Conservation (phyloP, 2,329 filamentous ascomycete genomes). For the Fusarium incarnatum region DNA sequence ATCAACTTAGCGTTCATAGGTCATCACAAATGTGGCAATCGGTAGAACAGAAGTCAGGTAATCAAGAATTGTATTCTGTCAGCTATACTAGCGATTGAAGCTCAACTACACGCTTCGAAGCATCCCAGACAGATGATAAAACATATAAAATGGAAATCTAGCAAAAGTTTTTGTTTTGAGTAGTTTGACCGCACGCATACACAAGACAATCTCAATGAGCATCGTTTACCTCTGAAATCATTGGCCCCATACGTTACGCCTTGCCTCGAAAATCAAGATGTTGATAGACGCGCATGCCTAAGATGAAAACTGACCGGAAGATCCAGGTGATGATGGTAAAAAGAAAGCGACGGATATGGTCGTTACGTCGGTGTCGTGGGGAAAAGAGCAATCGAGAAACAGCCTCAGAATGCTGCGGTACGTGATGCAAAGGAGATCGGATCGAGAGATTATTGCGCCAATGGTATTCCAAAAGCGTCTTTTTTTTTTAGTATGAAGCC, state of each 20-base stretch:
- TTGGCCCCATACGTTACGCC: conserved; percentile 1
- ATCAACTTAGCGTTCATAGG: too few species aligned
- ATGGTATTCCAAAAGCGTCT: neutral
- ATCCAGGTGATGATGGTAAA: neutral
- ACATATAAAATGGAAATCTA: conserved; percentile 11
- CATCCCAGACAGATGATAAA: neutral
- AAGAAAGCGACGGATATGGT: neutral
- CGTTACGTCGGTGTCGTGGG: neutral
- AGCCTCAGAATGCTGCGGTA: neutral
- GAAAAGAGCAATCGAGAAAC: neutral
- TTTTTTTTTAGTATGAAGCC: neutral
- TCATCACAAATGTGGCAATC: neutral
- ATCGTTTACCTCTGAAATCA: conserved; percentile 2
- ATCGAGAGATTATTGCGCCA: neutral
- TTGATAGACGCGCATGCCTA: neutral
- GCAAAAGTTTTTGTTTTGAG: neutral
- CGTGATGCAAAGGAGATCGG: neutral
- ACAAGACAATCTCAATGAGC: neutral
- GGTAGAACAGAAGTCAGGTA: neutral
- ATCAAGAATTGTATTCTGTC: conserved; percentile 2
- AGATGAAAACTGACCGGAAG: neutral
- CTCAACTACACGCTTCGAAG: neutral
- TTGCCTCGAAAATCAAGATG: neutral
- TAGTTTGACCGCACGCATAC: neutral
- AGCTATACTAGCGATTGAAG: neutral